These are phyloP conservation scores for Naganishia sp. DNA, from an alignment of 1,284 basidiomycete species.

Conservation along the genomic window DNA sequence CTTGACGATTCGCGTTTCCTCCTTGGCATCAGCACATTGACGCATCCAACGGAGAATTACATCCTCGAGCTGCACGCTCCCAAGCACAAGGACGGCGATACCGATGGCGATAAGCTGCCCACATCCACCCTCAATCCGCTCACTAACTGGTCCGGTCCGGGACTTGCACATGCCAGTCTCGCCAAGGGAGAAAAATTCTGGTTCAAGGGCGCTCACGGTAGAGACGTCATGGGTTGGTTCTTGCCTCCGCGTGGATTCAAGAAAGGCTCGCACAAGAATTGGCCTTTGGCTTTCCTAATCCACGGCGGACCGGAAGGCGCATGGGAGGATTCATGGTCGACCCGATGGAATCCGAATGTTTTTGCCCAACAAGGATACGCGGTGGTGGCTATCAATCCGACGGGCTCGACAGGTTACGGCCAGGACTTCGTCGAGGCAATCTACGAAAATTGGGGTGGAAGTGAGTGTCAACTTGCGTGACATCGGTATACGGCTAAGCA, in stretches of 20 bases:
- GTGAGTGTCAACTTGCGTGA: constrained; percentile 35
- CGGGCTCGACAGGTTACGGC: constrained; percentile 83
- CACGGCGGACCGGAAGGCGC: constrained; percentile 69
- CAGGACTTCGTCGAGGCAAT: constrained; percentile 79
- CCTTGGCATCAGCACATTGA: constrained; percentile 58
- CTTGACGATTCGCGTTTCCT: constrained; percentile 37
- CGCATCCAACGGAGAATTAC: constrained; percentile 72
- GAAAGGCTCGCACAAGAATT: constrained; percentile 65
- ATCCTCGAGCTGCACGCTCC: constrained; percentile 54
- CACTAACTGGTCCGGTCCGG: constrained; percentile 56
- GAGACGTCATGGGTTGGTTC: constrained; percentile 76
- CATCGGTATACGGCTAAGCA: not conserved
- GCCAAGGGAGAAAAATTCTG: constrained; percentile 72
- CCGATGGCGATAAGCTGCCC: constrained; percentile 41
- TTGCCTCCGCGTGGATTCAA: constrained; percentile 73
- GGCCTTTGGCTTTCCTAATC: constrained; percentile 60
- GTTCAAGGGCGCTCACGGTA: constrained; percentile 74
- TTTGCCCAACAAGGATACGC: constrained; percentile 65
- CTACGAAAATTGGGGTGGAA: constrained; percentile 48
- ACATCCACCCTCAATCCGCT: constrained; percentile 62
- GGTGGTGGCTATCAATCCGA: constrained; percentile 80
- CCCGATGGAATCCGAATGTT: constrained; percentile 79
- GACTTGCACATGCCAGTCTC: constrained; percentile 63
- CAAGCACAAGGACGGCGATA: constrained; percentile 21
- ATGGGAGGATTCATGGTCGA: constrained; percentile 81